Conservation (phyloP, 345 rosid genomes). For the Punica granatum region DNA sequence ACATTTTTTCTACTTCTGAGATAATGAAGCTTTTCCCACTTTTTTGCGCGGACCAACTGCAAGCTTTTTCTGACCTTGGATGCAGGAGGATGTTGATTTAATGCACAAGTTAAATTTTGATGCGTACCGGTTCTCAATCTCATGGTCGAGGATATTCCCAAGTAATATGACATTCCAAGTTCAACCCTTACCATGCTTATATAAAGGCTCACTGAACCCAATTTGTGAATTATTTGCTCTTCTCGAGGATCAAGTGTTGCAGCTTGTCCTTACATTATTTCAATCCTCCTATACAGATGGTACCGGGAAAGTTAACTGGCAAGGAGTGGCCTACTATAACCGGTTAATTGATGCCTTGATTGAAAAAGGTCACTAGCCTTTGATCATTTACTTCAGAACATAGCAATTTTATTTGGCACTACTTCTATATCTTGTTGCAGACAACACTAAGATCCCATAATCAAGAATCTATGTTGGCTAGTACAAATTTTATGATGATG, state of each 20-base stretch:
- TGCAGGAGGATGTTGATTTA: slow-evolving; percentile 40
- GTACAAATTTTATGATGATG: too few relatives aligned
- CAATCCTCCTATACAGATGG: slow-evolving; percentile 30
- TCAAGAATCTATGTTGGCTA: too few relatives aligned
- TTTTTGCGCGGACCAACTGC: neutral
- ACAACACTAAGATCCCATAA: neutral
- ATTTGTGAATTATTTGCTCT: neutral
- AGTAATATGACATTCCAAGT: slow-evolving; percentile 10
- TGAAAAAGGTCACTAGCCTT: slow-evolving; percentile 25
- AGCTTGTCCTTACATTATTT: neutral
- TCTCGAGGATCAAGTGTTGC: neutral
- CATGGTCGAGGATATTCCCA: slow-evolving; percentile 56
- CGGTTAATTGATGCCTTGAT: slow-evolving; percentile 42
- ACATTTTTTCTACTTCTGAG: too few relatives aligned
- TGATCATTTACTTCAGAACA: neutral
- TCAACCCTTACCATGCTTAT: neutral
- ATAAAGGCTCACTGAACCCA: neutral
- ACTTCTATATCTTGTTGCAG: neutral
- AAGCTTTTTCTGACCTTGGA: neutral
- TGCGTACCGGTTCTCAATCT: slow-evolving; percentile 49
- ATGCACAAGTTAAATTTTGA: slow-evolving; percentile 40
- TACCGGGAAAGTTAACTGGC: slow-evolving; percentile 42
- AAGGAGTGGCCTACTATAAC: slow-evolving; percentile 56
- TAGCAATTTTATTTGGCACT: neutral
- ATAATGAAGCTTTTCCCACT: too few relatives aligned